Percentiles rank a stretch among this genome's conserved stretches.
phyloP scores from a whole-genome alignment of 441 rosid species.

The Macaranga tanarius region DNA sequence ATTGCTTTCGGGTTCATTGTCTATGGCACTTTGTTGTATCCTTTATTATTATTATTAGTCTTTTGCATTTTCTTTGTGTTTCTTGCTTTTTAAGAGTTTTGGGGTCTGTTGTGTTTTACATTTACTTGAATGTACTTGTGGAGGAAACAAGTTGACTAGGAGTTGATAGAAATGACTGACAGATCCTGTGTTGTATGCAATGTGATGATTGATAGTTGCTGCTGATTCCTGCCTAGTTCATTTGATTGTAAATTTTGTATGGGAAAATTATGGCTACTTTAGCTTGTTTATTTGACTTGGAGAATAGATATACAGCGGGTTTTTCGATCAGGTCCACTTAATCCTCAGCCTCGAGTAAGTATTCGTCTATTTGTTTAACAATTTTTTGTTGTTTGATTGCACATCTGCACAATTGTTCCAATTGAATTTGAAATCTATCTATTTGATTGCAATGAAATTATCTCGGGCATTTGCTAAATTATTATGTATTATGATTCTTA shows the following conservation, averaged over 20 bases:
- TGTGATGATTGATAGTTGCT: neutral
- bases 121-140: neutral
- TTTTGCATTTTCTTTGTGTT: neutral
- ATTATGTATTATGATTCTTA: slow-evolving; percentile 7
- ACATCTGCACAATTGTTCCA: neutral
- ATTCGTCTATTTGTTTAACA: slow-evolving; percentile 10
- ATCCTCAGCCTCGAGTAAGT: slow-evolving; percentile 94
- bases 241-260: too few relatives aligned
- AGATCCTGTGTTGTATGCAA: neutral
- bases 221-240: neutral
- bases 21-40: slow-evolving; percentile 99
- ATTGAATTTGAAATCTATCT: slow-evolving; percentile 11
- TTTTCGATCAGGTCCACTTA: slow-evolving; percentile 75
- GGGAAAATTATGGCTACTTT: neutral
- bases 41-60: slow-evolving; percentile 23
- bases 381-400: slow-evolving; percentile 8
- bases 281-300: slow-evolving; percentile 44
- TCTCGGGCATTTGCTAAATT: neutral
- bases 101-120: neutral
- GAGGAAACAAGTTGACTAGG: neutral
- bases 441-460: neutral
- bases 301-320: slow-evolving; percentile 75
- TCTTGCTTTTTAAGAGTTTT: neutral
- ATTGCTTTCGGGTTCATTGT: slow-evolving; percentile 82
- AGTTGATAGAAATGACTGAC: neutral